A percentile compares a stretch with the other conserved stretches of the same genome.
Conservation (phyloP, 495 filamentous ascomycete genomes). For the Talaromyces wortmannii region DNA sequence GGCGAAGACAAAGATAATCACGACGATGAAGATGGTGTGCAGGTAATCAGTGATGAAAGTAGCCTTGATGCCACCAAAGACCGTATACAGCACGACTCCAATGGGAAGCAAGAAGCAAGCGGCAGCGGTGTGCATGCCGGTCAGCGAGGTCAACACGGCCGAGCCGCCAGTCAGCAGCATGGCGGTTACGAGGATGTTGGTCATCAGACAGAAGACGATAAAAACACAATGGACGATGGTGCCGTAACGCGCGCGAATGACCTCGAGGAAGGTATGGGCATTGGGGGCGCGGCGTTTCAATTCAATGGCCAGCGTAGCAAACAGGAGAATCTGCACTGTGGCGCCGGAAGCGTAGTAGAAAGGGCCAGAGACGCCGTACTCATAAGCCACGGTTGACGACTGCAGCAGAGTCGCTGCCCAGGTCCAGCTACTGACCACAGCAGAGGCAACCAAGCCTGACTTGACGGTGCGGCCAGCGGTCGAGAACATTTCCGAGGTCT, state of each 20-base stretch:
- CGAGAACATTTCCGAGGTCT: slow-evolving; percentile 96
- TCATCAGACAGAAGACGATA: slow-evolving; percentile 75
- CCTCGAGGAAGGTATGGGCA: slow-evolving; percentile 82
- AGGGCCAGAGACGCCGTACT: slow-evolving; percentile 87
- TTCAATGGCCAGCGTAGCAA: slow-evolving; percentile 91
- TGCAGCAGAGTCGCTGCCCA: slow-evolving; percentile 64
- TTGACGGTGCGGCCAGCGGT: slow-evolving; percentile 93
- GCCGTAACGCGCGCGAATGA: slow-evolving; percentile 56
- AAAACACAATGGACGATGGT: slow-evolving; percentile 65
- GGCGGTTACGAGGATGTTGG: slow-evolving; percentile 80
- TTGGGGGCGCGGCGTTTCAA: slow-evolving; percentile 82
- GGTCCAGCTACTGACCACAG: slow-evolving; percentile 95
- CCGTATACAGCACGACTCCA: slow-evolving; percentile 75
- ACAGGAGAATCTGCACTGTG: slow-evolving; percentile 66
- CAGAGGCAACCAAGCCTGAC: slow-evolving; percentile 85
- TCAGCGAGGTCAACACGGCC: slow-evolving; percentile 77
- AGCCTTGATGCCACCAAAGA: slow-evolving; percentile 74
- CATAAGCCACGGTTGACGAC: slow-evolving; percentile 81
- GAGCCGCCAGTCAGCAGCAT: slow-evolving; percentile 91
- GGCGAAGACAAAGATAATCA: slow-evolving; percentile 88
- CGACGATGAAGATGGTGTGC: slow-evolving; percentile 80
- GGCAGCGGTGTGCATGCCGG: slow-evolving; percentile 78
- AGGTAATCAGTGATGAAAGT: slow-evolving; percentile 74
- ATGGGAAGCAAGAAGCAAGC: slow-evolving; percentile 88
- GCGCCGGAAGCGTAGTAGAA: slow-evolving; percentile 79